Conservation (phyloP, 352 stramenopile species). For the Phytophthora pseudosyringae region DNA sequence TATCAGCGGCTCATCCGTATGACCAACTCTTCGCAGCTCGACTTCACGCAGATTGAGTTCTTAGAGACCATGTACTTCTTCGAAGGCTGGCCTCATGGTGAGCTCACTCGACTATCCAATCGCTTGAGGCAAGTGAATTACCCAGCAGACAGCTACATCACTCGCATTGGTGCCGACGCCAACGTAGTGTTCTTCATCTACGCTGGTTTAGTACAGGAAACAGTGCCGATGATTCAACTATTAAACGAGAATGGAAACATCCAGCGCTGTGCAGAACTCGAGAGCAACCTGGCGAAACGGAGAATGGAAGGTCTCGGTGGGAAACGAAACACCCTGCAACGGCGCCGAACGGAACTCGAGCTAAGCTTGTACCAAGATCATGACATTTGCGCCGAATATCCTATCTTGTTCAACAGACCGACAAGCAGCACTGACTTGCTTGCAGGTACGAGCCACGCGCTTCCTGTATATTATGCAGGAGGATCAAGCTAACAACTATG, state of each 20-base stretch:
- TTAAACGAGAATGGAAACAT: slow-evolving; percentile 72
- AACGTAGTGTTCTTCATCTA: slow-evolving; percentile 87
- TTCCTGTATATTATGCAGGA: not conserved
- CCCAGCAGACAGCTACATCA: slow-evolving; percentile 67
- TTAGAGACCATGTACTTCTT: slow-evolving; percentile 86
- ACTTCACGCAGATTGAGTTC: slow-evolving; percentile 86
- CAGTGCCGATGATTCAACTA: slow-evolving; percentile 68
- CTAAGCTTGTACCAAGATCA: slow-evolving; percentile 84
- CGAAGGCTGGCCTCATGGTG: slow-evolving; percentile 72
- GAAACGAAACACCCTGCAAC: slow-evolving; percentile 47
- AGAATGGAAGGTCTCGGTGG: slow-evolving; percentile 33
- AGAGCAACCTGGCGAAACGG: slow-evolving; percentile 37
- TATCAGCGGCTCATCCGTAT: slow-evolving; percentile 87
- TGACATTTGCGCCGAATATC: slow-evolving; percentile 78
- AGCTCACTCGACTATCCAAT: slow-evolving; percentile 76
- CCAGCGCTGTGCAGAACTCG: slow-evolving; percentile 38
- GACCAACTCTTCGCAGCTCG: slow-evolving; percentile 79
- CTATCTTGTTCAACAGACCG: slow-evolving; percentile 66
- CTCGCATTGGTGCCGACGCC: slow-evolving; percentile 71
- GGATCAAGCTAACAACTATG: not conserved
- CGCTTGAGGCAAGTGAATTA: slow-evolving; percentile 71
- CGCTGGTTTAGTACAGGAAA: slow-evolving; percentile 77
- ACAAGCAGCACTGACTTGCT: slow-evolving; percentile 72
- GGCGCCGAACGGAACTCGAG: slow-evolving; percentile 65
- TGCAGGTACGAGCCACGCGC: slow-evolving; percentile 31